Percentiles rank a stretch among this genome's conserved stretches.
Evolutionary conservation across 441 rosid species (phyloP).

Genomic region (Brassica hybrid): DNA sequence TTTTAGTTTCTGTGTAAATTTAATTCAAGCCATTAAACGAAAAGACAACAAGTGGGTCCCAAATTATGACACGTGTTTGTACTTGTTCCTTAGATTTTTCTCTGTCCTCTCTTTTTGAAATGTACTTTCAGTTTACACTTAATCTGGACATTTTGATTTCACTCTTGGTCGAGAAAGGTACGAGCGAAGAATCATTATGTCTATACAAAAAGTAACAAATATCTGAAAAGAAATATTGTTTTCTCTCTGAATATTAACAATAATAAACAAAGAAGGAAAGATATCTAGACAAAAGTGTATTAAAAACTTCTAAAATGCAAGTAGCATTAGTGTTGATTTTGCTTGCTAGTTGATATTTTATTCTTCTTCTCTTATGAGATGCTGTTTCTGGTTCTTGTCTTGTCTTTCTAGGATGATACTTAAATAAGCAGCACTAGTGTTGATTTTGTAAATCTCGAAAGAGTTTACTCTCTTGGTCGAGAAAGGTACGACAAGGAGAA

Average conservation of each 20-base stretch:
- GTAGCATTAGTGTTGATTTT: not conserved
- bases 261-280: not conserved
- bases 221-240: not conserved
- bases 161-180: not conserved
- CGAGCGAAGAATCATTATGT: conserved; percentile 8
- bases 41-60: conserved; percentile 32
- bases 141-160: not conserved
- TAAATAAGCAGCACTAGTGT: not conserved
- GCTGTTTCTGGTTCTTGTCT: not conserved
- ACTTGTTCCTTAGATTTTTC: not conserved
- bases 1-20: not conserved
- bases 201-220: not conserved
- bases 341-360: not conserved
- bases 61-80: conserved; percentile 26
- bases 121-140: not conserved
- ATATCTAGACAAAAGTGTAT: not conserved
- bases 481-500: too few relatives aligned
- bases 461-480: too few relatives aligned
- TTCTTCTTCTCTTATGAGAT: not conserved
- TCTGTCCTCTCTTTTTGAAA: not conserved
- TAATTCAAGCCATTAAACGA: conserved; percentile 11
- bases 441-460: not conserved
- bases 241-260: not conserved
- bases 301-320: not conserved
- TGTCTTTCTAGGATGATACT: not conserved